phyloP scores from a whole-genome alignment of 2,329 filamentous ascomycete species.

The Amesomyces nigricolor region DNA sequence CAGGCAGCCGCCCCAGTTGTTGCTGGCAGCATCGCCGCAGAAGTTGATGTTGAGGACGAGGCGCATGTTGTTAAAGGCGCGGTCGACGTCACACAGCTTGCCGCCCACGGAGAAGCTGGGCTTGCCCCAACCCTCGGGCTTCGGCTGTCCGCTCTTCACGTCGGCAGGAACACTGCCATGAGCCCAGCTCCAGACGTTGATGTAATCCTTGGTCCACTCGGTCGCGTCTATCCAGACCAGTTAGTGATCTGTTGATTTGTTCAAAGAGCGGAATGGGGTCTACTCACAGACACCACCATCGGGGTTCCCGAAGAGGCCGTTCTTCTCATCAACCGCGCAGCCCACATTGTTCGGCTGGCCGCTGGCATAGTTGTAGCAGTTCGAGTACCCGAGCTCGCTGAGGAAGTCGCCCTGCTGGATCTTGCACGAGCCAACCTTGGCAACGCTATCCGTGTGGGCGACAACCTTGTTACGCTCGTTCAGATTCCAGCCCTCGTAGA shows the following conservation, averaged over 20 bases:
- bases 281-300: slow-evolving; percentile 38
- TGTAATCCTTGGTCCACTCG: slow-evolving; percentile 38
- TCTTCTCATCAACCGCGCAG: slow-evolving; percentile 37
- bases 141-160: slow-evolving; percentile 42
- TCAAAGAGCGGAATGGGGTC: background rate
- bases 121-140: slow-evolving; percentile 59
- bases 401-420: slow-evolving; percentile 31
- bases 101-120: slow-evolving; percentile 58
- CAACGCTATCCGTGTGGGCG: slow-evolving; percentile 45
- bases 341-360: slow-evolving; percentile 37
- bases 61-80: slow-evolving; percentile 59
- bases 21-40: slow-evolving; percentile 64
- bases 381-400: slow-evolving; percentile 30
- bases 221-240: slow-evolving; percentile 31
- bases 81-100: slow-evolving; percentile 55
- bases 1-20: slow-evolving; percentile 30
- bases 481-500: slow-evolving; percentile 61
- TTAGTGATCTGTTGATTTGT: background rate
- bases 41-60: slow-evolving; percentile 71
- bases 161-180: slow-evolving; percentile 32
- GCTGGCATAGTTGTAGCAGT: slow-evolving; percentile 37
- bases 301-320: slow-evolving; percentile 35
- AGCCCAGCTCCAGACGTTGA: slow-evolving; percentile 40
- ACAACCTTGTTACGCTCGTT: slow-evolving; percentile 51
- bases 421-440: slow-evolving; percentile 32